These are phyloP conservation scores for Kwoniella mangroviensis DNA, from an alignment of 768 basidiomycete genomes.

Conservation along the genomic window DNA sequence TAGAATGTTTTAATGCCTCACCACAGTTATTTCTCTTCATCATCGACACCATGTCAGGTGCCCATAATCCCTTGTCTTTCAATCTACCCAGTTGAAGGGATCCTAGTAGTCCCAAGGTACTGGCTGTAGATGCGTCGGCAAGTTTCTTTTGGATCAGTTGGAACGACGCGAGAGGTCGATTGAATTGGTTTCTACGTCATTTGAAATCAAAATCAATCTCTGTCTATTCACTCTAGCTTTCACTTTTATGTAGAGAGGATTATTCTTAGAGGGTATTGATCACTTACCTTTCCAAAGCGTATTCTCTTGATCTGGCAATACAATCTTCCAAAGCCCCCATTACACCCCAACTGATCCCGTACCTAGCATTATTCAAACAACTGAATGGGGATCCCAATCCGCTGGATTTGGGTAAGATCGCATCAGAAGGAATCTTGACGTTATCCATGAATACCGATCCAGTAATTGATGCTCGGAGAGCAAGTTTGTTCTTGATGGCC, in stretches of 20 bases:
- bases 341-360: conserved; percentile 90
- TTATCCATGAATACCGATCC: conserved; percentile 81
- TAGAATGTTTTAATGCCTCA: conserved; percentile 82
- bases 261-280: no score
- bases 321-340: conserved; percentile 97
- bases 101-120: conserved; percentile 67
- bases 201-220: neutral
- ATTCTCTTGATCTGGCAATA: conserved; percentile 72
- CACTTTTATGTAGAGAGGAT: no score
- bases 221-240: neutral
- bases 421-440: conserved; percentile 73
- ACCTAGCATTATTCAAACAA: conserved; percentile 88
- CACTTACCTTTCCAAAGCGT: conserved; percentile 75
- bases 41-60: conserved; percentile 93
- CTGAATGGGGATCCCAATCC: conserved; percentile 87
- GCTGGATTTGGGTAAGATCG: conserved; percentile 74
- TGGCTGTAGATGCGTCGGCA: conserved; percentile 87
- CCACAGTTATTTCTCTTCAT: conserved; percentile 96
- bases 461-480: conserved; percentile 71
- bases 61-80: conserved; percentile 74
- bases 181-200: conserved; percentile 71
- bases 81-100: conserved; percentile 68
- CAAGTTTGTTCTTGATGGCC: conserved; percentile 89
- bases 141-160: conserved; percentile 98
- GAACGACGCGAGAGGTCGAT: conserved; percentile 86